Evolutionary conservation across 148 eudicot species (phyloP).

Genomic region (Bassia scoparia): DNA sequence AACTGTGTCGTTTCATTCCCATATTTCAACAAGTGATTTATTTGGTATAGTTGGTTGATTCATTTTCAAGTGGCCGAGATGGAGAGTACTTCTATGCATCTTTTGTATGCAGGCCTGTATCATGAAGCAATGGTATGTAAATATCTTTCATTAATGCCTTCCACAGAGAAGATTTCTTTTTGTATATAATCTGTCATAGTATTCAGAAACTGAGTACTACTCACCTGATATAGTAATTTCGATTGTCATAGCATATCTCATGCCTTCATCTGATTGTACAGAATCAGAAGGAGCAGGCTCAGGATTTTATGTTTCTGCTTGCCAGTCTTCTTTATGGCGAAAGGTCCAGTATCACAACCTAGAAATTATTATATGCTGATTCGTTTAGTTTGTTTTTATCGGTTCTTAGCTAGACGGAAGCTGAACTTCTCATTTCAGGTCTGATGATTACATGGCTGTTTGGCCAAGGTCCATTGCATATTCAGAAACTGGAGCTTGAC

Average conservation of each 20-base stretch:
- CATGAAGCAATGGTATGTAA: conserved; percentile 70
- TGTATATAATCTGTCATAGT: too few relatives aligned
- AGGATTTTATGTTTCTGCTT: conserved; percentile 60
- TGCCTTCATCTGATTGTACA: conserved; percentile 27
- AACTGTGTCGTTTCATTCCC: background rate
- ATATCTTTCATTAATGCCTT: background rate
- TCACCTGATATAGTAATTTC: background rate
- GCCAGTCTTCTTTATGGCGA: conserved; percentile 61
- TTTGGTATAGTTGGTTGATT: conserved; percentile 54
- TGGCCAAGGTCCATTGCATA: conserved; percentile 72
- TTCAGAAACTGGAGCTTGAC: conserved; percentile 67
- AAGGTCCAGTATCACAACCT: conserved; percentile 42
- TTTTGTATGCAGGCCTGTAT: conserved; percentile 87
- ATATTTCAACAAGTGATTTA: background rate
- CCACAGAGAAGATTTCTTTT: background rate
- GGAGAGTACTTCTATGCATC: conserved; percentile 77
- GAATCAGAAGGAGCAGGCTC: conserved; percentile 56
- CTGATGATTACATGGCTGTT: conserved; percentile 93
- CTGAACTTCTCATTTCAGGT: conserved; percentile 46
- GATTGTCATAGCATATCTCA: background rate
- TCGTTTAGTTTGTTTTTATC: background rate
- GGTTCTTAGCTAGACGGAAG: background rate
- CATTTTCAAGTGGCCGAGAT: conserved; percentile 51
- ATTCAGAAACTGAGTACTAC: background rate
- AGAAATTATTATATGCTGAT: too few relatives aligned